Base-by-base conservation (phyloP, 106 monocot species). In the Dendrobium huoshanense region DNA sequence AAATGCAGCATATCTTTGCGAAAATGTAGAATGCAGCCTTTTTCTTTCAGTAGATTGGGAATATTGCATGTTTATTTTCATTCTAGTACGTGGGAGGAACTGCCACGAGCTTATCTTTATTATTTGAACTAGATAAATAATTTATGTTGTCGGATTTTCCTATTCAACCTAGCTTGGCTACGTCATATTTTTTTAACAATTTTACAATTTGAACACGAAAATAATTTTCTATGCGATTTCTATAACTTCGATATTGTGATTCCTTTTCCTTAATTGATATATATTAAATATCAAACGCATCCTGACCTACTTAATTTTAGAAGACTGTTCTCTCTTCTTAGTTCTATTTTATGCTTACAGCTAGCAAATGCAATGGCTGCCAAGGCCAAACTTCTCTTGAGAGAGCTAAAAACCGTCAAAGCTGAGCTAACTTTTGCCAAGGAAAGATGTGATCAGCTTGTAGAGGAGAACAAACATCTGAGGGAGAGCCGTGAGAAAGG, bases 291-390 rank as follows among this genome's bases (percentile, higher is more conserved):
- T 37, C 37, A 37, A 11, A 51, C 2, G 1, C 11, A 51, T 51
- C 51, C 51, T 61, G 20, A 4, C 7, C 22, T 61, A 41, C 41
- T 74, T 41, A 18, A 20, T 44, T 43, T 43, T 19, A 7, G 7
- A 76, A 76, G 3, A 29, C 15, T 76, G 42, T 24, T 9, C 48
- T 43, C 49, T 76, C 9, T 76, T 48, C 45, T 48, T 9, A 48
- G 27, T 76, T 76, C n/a, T 4, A 42, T 42, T 44, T 44, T 74
- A 44, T 74, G 19, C 76, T 24, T 49, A 10, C 84, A 98, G 97
- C 90, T 91, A 84, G 97, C 97, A 81, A 94, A 94, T 92, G 97
- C 94, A 72, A 92, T 98, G 97, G 94, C 97, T 82, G 97, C 97
- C 27, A 94, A 98, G 85, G 92, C 92, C 37, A 98, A 98, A 78